Evolutionary conservation across 768 basidiomycete species (phyloP), one percentile per base, ranked within the genome.

Genomic region (Suillus weaverae): DNA sequence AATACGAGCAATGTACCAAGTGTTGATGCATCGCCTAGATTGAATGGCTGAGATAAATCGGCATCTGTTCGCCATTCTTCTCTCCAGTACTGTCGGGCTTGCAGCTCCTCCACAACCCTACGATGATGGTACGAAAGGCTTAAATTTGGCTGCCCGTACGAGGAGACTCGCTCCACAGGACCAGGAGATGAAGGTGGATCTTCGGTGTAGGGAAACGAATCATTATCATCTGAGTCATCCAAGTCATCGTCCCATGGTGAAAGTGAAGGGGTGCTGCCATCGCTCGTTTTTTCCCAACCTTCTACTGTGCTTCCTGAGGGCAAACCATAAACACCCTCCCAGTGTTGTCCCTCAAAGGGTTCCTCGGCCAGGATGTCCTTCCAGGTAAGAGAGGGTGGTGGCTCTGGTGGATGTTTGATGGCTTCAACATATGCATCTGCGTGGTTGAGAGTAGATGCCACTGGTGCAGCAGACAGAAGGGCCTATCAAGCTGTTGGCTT

Each of bases 301-400:
- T 81, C 78, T 8, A 80, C 72, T 1, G 80, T 81, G 63, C 76
- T 79, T 35, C 86, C 84, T n/a, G 80, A 73, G 33, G 84, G 83
- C 32, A 81, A 73, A 9, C 81, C 88, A 66, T 85, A 85, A n/a
- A 85, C 84, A 1, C 90, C 90, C 70, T 91, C 85, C 92, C 92
- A 94, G 70, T 94, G 92, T 66, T 94, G 87, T 18, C 90, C 93
- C 74, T 94, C 90, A 66, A 92, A 90, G 4, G 92, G 91, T 63
- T 94, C 92, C 70, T 92, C 92, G 1, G 84, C 84, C 18, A 94
- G 81, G 60, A 95, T 94, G n/a, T 86, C 83, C 65, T 82, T 80
- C 93, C 93, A 95, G 4, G 89, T 91, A 8, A 92, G 75, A 1
- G 79, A 69, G 4, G 79, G 73, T 8, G 72, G 79, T 32, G 70